Evolutionary conservation across 345 rosid species (phyloP).

Genomic region (Angophora floribunda): DNA sequence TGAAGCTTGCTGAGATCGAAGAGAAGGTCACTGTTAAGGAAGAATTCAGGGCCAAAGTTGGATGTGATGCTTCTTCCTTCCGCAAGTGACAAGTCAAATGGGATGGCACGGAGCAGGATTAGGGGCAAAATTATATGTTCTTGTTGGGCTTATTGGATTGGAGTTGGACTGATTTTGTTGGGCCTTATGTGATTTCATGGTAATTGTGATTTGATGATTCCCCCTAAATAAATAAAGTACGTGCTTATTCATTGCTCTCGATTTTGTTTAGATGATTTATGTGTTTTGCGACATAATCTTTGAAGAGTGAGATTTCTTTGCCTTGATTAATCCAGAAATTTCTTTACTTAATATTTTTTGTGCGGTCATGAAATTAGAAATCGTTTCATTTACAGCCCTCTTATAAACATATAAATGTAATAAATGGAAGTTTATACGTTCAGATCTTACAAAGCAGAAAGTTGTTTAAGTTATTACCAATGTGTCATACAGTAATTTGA

Average conservation of each 20-base stretch:
- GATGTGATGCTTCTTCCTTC: background rate
- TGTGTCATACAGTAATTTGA: background rate
- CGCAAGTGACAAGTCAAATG: background rate
- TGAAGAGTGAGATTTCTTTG: too few species aligned
- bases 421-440: too few species aligned
- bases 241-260: too few species aligned
- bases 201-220: too few species aligned
- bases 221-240: too few species aligned
- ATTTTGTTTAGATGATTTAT: too few species aligned
- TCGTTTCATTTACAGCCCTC: background rate
- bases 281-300: background rate
- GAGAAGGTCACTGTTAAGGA: background rate
- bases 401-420: background rate
- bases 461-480: background rate
- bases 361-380: background rate
- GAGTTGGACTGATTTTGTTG: background rate
- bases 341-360: background rate
- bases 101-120: background rate
- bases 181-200: background rate
- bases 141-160: background rate
- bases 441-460: background rate
- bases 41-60: background rate
- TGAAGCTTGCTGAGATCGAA: background rate
- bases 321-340: background rate
- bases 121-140: background rate